Percentiles rank a stretch among this genome's conserved stretches.
Evolutionary conservation across 495 filamentous ascomycete species (phyloP).

Genomic region (Aspergillus cavernicola): DNA sequence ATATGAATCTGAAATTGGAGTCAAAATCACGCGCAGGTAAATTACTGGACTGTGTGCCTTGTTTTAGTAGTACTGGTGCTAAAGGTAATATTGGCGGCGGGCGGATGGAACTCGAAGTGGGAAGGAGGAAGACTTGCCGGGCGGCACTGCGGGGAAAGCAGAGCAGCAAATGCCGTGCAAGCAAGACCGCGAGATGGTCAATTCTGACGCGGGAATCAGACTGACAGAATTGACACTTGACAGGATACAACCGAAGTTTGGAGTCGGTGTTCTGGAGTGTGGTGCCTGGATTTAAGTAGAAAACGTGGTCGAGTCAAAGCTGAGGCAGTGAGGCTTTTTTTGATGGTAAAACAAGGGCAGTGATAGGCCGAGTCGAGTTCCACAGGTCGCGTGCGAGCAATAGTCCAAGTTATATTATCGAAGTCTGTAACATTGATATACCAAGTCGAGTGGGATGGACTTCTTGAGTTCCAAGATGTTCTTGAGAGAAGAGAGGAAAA

Average conservation of each 20-base stretch:
- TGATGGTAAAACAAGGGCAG: not conserved
- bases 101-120: conserved; percentile 8
- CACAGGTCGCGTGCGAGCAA: conserved; percentile 9
- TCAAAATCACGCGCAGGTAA: conserved; percentile 1
- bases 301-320: conserved; percentile 9
- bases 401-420: not conserved
- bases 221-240: not conserved
- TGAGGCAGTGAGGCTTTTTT: conserved; percentile 8
- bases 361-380: conserved; percentile 3
- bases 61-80: conserved; percentile 3
- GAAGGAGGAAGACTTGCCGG: conserved; percentile 5
- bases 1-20: conserved; percentile 6
- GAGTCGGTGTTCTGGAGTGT: not conserved
- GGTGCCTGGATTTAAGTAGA: conserved; percentile 3
- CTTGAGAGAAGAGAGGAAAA: not conserved
- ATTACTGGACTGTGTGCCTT: conserved; percentile 1
- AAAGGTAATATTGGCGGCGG: conserved; percentile 4
- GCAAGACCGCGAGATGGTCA: not conserved
- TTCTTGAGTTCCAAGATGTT: too few relatives aligned
- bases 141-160: conserved; percentile 8
- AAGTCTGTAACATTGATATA: not conserved
- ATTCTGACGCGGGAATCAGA: not conserved
- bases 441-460: not conserved
- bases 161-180: not conserved
- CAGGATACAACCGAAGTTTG: too few relatives aligned